Evolutionary conservation across 345 rosid genomes (phyloP).

Genomic region (Pistacia integerrima): DNA sequence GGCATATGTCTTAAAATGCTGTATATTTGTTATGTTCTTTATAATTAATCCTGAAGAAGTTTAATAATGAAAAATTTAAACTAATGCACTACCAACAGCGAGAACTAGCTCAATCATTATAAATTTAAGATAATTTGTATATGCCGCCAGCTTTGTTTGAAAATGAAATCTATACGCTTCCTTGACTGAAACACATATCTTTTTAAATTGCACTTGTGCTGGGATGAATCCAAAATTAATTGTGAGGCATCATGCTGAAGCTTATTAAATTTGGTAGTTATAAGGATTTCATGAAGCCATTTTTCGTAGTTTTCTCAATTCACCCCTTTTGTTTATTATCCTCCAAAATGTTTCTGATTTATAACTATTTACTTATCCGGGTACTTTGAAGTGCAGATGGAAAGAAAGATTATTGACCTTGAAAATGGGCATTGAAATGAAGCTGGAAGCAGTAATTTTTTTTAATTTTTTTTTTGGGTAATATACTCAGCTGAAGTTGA

Average conservation of each 20-base stretch:
- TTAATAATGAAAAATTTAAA: background rate
- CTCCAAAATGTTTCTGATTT: background rate
- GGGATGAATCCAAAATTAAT: background rate
- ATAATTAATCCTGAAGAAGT: background rate
- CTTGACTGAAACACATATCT: background rate
- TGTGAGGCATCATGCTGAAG: background rate
- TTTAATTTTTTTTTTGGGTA: background rate
- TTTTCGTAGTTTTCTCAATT: background rate
- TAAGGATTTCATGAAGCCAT: background rate
- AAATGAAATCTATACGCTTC: background rate
- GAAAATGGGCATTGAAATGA: constrained; percentile 8
- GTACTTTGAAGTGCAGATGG: constrained; percentile 28
- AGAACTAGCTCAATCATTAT: background rate
- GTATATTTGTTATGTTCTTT: background rate
- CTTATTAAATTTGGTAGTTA: background rate
- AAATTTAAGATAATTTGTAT: background rate
- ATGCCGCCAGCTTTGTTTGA: background rate
- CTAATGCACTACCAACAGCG: background rate
- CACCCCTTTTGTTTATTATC: background rate
- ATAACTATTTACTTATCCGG: background rate
- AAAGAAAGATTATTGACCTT: constrained; percentile 31
- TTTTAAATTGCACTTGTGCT: background rate
- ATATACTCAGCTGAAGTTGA: constrained; percentile 5
- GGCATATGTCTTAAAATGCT: background rate
- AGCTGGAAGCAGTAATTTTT: background rate